phyloP scores from a whole-genome alignment of 441 rosid genomes.

The Populus trichocarpa region DNA sequence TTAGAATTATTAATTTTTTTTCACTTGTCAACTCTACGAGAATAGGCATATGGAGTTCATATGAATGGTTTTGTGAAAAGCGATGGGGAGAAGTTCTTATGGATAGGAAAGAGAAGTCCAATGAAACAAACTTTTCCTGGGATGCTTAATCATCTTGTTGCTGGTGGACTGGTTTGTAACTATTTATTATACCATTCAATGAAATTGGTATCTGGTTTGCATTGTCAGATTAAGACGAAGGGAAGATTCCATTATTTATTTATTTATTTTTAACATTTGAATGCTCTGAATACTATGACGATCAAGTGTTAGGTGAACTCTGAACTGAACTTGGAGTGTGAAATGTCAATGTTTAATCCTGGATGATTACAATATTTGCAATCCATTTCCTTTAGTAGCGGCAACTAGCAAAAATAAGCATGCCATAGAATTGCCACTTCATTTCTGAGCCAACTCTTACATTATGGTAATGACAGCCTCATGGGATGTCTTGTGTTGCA shows the following conservation, averaged over 20 bases:
- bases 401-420: neutral
- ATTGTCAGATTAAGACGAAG: neutral
- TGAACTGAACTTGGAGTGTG: constrained; percentile 1
- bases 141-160: constrained; percentile 93
- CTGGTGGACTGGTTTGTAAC: constrained; percentile 83
- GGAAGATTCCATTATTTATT: neutral
- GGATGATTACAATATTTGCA: neutral
- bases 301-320: neutral
- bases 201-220: neutral
- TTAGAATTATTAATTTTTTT: neutral
- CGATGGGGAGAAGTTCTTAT: constrained; percentile 52
- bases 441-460: neutral
- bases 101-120: constrained; percentile 83
- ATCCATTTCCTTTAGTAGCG: neutral
- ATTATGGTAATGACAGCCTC: constrained; percentile 51
- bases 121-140: constrained; percentile 76
- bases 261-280: neutral
- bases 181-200: neutral
- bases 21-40: neutral
- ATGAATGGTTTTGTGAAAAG: constrained; percentile 85
- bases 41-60: constrained; percentile 83
- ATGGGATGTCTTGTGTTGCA: constrained; percentile 68
- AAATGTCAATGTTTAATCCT: neutral
- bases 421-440: neutral
- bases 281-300: neutral